phyloP scores from a whole-genome alignment of 225 moss, liverwort and hornwort species.

The Lunularia cruciata region DNA sequence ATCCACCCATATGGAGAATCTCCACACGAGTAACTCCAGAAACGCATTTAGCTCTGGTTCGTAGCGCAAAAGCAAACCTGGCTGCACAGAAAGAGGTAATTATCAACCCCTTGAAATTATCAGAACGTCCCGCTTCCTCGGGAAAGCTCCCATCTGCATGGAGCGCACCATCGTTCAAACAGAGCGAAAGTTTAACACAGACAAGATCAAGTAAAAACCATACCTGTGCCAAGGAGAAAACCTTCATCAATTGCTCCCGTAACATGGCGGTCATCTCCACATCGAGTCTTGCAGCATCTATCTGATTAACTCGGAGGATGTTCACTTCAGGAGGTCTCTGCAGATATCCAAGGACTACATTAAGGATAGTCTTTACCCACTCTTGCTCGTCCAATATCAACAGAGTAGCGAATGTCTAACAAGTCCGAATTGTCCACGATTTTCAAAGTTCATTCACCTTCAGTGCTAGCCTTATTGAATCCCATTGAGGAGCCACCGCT shows the following conservation, averaged over 20 bases:
- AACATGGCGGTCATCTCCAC: constrained; percentile 94
- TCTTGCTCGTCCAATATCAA: background rate
- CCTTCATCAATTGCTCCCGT: constrained; percentile 80
- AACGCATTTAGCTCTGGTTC: constrained; percentile 95
- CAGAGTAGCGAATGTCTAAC: background rate
- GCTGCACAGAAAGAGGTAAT: constrained; percentile 66
- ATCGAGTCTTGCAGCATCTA: constrained; percentile 89
- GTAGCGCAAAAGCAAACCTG: constrained; percentile 91
- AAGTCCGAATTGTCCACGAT: background rate
- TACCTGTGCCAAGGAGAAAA: constrained; percentile 89
- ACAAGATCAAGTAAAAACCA: background rate
- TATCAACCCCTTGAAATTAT: constrained; percentile 8
- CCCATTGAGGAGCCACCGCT: constrained; percentile 62
- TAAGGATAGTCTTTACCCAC: background rate
- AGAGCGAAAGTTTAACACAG: no score
- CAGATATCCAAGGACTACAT: background rate
- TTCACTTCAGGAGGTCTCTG: constrained; percentile 78
- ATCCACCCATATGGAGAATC: constrained; percentile 98
- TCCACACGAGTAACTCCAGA: constrained; percentile 87
- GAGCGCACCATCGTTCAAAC: no score
- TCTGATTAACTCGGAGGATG: constrained; percentile 86
- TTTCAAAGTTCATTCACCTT: constrained; percentile 44
- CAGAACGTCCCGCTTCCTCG: no score
- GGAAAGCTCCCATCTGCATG: no score
- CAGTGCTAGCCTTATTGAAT: constrained; percentile 51